phyloP scores from a whole-genome alignment of 257 asterid species.

The Striga asiatica region DNA sequence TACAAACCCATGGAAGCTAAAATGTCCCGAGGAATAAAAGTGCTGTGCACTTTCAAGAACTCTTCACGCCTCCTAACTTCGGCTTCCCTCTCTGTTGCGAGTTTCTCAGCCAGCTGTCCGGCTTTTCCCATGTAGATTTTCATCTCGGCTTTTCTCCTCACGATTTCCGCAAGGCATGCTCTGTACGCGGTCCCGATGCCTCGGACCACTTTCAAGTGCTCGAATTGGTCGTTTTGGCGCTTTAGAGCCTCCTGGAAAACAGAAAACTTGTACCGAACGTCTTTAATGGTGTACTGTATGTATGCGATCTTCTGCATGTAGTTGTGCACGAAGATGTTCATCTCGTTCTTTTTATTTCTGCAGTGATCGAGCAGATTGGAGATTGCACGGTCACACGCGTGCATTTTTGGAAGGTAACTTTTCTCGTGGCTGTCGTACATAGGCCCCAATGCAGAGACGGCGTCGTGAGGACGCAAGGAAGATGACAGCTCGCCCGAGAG shows the following conservation, averaged over 20 bases:
- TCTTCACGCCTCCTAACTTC: slow-evolving; percentile 86
- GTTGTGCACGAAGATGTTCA: slow-evolving; percentile 71
- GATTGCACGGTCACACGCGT: slow-evolving; percentile 54
- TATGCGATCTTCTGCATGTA: slow-evolving; percentile 90
- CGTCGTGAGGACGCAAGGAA: slow-evolving; percentile 96
- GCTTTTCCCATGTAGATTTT: slow-evolving; percentile 98
- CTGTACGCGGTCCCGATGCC: slow-evolving; percentile 89
- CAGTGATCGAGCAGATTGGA: slow-evolving; percentile 62
- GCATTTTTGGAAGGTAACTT: slow-evolving; percentile 76
- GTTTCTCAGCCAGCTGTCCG: slow-evolving; percentile 89
- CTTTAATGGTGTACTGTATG: slow-evolving; percentile 74
- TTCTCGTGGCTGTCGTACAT: slow-evolving; percentile 83
- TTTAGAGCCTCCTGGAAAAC: slow-evolving; percentile 92
- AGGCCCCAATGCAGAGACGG: slow-evolving; percentile 97
- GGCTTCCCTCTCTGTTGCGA: slow-evolving; percentile 76
- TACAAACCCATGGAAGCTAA: slow-evolving; percentile 83
- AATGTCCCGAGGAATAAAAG: slow-evolving; percentile 74
- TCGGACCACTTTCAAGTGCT: slow-evolving; percentile 74
- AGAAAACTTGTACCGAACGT: slow-evolving; percentile 68
- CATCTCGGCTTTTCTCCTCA: slow-evolving; percentile 84
- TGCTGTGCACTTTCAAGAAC: slow-evolving; percentile 57
- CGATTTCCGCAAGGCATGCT: slow-evolving; percentile 94
- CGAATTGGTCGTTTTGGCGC: slow-evolving; percentile 83
- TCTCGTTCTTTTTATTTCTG: slow-evolving; percentile 75
- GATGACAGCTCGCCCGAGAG: slow-evolving; percentile 62